Evolutionary conservation across 306 rosid genomes (phyloP).

Genomic region (Castanopsis chinensis): DNA sequence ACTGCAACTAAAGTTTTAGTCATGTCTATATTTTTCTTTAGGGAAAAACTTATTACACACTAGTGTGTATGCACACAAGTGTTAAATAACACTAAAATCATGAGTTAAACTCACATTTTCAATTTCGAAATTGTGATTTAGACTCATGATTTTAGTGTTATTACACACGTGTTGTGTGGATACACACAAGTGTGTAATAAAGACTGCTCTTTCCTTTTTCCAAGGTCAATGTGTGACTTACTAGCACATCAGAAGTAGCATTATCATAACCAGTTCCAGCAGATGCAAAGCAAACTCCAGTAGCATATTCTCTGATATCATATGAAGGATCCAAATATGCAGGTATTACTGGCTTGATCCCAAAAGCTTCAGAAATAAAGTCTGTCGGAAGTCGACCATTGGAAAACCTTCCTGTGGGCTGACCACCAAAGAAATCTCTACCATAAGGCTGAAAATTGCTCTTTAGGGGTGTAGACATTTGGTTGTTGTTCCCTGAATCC

Average conservation of each 20-base stretch:
- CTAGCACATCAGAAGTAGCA: slow-evolving; percentile 51
- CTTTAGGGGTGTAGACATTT: slow-evolving; percentile 44
- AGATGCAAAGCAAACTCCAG: slow-evolving; percentile 65
- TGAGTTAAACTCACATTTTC: too few relatives aligned
- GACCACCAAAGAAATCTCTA: slow-evolving; percentile 38
- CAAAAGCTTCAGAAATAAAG: slow-evolving; percentile 54
- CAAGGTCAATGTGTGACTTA: slow-evolving; percentile 28
- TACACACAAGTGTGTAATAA: too few relatives aligned
- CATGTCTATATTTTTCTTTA: background rate
- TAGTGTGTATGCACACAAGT: too few relatives aligned
- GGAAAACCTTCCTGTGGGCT: slow-evolving; percentile 56
- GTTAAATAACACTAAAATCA: too few relatives aligned
- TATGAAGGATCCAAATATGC: slow-evolving; percentile 53
- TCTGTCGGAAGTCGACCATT: slow-evolving; percentile 53
- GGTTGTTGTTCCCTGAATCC: slow-evolving; percentile 66
- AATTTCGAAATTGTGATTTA: too few relatives aligned
- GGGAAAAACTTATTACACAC: too few relatives aligned
- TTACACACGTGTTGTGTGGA: too few relatives aligned
- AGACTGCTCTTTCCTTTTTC: background rate
- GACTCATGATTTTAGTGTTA: too few relatives aligned
- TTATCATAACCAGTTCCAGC: slow-evolving; percentile 69
- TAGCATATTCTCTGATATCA: slow-evolving; percentile 40
- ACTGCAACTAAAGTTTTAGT: background rate
- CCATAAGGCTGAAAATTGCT: slow-evolving; percentile 55
- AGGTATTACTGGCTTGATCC: slow-evolving; percentile 43